Base-by-base conservation (phyloP, 192 early-diverging fungal genomes). In the Linnemannia zychae region DNA sequence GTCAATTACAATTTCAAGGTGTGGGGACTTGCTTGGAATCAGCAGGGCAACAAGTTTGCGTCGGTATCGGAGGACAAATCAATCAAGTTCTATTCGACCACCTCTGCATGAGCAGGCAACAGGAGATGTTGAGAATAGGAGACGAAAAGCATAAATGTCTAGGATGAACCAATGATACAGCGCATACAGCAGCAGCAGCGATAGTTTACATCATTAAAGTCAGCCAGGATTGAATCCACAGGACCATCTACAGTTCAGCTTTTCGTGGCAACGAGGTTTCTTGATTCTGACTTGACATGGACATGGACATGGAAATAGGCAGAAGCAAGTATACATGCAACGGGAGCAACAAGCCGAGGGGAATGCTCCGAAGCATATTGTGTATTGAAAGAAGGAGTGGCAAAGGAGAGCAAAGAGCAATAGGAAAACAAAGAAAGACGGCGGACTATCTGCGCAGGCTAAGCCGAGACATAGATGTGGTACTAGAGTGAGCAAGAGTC, bases 11-110 rank as follows among this genome's bases (percentile, higher is more conserved):
- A 49, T 33, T n/a, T n/a, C 11, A 78, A 94, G 92, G 94, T 97
- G 33, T 97, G 95, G 96, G 94, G 94, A 17, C 88, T 96, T 20
- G 93, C 94, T 3, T 97, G 93, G 88, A 96, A 94, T 88, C 91
- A 93, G 65, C 92, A 95, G 40, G 95, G 95, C 7, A 90, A 93
- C 36, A 93, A 90, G 73, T 88, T 97, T 65, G 94, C 89, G 7
- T 92, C 93, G 47, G 94, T 93, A 38, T 93, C 93, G 4, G 95
- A 97, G 69, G 96, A 97, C 73, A 89, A 90, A 36, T 82, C 87
- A 4, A 48, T 97, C 48, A 85, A 87, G 24, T 90, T 82, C 82
- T 93, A 88, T 65, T 79, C 83, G 69, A 79, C 83, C 17, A 79
- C 83, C 1, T 85, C 83, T 24, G 77, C 83, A 79, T 85, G 60